Base-by-base conservation (phyloP, 163 green algal species). In the Scenedesmus sp. region DNA sequence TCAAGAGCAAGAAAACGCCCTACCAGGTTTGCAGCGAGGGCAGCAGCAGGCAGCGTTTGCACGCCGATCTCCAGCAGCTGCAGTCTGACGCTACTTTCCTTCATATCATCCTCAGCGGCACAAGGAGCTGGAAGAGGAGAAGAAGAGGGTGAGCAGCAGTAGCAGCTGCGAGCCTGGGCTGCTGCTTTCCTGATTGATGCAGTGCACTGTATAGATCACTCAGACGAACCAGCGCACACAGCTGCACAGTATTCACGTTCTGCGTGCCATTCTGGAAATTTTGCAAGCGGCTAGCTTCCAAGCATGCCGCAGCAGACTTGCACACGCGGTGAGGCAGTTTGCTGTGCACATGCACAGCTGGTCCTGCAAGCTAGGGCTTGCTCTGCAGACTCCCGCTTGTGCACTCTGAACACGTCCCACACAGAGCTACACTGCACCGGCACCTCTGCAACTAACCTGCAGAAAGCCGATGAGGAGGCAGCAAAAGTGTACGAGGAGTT, bases 401-500 rank as follows among this genome's bases (percentile, higher is more conserved):
- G n/a, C n/a, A n/a, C n/a, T n/a, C 10, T 53, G 46, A 53, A 53
- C 46, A 53, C 46, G 10, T 6, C 46, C 10, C 46, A 53, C 46
- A 10, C 46, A 53, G 46, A 16, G 46, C 46, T 53, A 73, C 30
- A 37, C 42, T 70, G 10, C 81, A 53, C 43, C 20, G 1, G 22
- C 3, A 26, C n/a, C 78, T 18, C 44, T 83, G 46, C 65, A 51
- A 70, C 73, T 20, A 15, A 46, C 40, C 40, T 92, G 86, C 96
- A 98, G 96, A 94, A 95, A 92, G 96, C 94, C 16, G 95, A 98
- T 59, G 95, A 94, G 82, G 97, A 98, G 87, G 96, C 97, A 20
- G 96, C 96, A 0, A 94, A 95, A 68, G 90, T 98, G 1, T 99
- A 98, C 92, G 94, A 98, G 43, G 96, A 98, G 70, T 98, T 99